Conservation (phyloP, 805 yeast genomes). For the Wickerhamiella spandovensis region DNA sequence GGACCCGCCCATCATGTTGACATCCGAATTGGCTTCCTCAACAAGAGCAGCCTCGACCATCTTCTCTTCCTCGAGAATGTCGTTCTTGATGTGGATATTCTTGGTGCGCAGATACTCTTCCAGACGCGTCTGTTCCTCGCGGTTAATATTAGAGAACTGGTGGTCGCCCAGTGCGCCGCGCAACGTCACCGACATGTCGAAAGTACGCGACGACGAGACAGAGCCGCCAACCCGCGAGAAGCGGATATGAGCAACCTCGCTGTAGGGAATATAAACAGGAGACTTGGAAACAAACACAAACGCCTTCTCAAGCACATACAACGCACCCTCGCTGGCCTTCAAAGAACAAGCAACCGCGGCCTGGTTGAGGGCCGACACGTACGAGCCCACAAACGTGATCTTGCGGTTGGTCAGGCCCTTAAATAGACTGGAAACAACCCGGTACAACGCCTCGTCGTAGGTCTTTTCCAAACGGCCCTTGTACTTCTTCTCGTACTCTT, state of each 20-base stretch:
- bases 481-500: conserved; percentile 62
- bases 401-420: conserved; percentile 83
- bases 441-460: conserved; percentile 74
- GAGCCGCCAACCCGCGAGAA: conserved; percentile 84
- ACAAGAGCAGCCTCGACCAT: conserved; percentile 66
- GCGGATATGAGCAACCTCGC: conserved; percentile 62
- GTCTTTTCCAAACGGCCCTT: conserved; percentile 56
- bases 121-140: conserved; percentile 74
- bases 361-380: conserved; percentile 58
- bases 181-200: conserved; percentile 72
- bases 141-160: conserved; percentile 74
- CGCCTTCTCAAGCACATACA: conserved; percentile 86
- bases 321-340: conserved; percentile 89
- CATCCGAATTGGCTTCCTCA: conserved; percentile 37
- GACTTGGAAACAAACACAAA: conserved; percentile 88
- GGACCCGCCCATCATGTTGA: conserved; percentile 42
- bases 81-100: conserved; percentile 72
- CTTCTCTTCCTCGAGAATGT: conserved; percentile 75
- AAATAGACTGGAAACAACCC: conserved; percentile 76
- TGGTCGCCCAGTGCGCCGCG: conserved; percentile 56
- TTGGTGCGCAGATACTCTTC: conserved; percentile 67
- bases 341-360: conserved; percentile 85
- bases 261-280: conserved; percentile 76
- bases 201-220: conserved; percentile 67
- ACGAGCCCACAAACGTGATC: conserved; percentile 73